Conservation (phyloP, 2,329 filamentous ascomycete species). For the Parascedosporium putredinis region DNA sequence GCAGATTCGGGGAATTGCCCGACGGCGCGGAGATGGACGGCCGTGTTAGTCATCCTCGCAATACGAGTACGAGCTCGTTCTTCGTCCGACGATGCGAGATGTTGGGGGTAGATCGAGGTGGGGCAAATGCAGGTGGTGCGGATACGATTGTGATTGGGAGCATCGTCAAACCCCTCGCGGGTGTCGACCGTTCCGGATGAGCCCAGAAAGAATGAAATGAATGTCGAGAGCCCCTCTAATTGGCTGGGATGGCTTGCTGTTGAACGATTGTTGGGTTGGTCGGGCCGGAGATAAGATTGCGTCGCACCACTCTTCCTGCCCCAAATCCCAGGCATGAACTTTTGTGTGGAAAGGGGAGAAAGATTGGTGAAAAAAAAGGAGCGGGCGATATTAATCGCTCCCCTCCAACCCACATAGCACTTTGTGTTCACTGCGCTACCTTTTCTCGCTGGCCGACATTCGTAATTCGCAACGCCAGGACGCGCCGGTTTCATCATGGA, state of each 20-base stretch:
- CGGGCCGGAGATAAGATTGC: not conserved
- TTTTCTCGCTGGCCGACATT: not conserved
- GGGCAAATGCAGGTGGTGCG: not conserved
- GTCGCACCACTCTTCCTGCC: not conserved
- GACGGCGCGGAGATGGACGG: too few relatives aligned
- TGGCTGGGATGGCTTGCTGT: not conserved
- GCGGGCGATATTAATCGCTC: not conserved
- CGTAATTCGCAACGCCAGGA: not conserved
- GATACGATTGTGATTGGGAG: not conserved
- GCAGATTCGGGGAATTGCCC: too few relatives aligned
- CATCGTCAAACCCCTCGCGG: not conserved
- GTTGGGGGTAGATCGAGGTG: not conserved
- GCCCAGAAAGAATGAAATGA: not conserved
- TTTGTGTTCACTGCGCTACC: not conserved
- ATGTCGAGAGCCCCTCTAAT: not conserved
- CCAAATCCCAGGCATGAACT: not conserved
- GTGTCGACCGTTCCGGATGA: not conserved
- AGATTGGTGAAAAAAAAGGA: not conserved
- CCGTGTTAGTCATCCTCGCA: too few relatives aligned
- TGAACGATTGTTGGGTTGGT: not conserved
- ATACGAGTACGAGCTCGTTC: not conserved
- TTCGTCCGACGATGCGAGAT: not conserved
- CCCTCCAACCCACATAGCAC: not conserved
- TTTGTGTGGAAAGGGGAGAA: not conserved
- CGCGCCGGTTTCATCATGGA: constrained; percentile 21